Base-by-base conservation (phyloP, 768 basidiomycete genomes). In the Lentinula sp. region DNA sequence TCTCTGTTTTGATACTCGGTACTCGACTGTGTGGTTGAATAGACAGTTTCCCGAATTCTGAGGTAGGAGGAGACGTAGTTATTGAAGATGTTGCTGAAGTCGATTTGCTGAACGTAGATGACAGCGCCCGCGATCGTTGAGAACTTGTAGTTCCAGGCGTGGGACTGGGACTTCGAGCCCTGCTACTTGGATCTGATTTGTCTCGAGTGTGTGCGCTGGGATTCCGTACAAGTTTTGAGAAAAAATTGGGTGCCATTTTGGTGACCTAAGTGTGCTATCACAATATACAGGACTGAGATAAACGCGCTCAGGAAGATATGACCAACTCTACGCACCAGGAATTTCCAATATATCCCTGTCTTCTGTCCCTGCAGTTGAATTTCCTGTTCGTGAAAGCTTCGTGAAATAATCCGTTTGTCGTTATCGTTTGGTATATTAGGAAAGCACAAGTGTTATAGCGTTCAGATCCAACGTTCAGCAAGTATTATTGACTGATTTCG, bases 221-320 rank as follows among this genome's bases (percentile, higher is more conserved):
- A n/a, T 52, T 60, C 16, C 49, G 55, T 6, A 52, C 50, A 43
- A 60, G 35, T 34, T 60, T 60, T 32, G 59, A 52, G 31, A 60
- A 39, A 23, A 60, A 60, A 42, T 37, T 52, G 8, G 59, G 59
- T 31, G 59, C 59, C 59, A 60, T 60, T 60, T 39, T 11, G 9
- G 46, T 48, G 21, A 9, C 21, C 21, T 48, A 9, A 48, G 5
- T 4, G 31, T 52, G 51, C 51, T 43, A 43, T 0, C 42, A 43
- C n/a, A 16, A 18, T n/a, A 16, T 15, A 18, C 6, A n/a, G 39
- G 11, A 43, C 4, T 18, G 10, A 43, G 42, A 16, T 7, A 6
- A 43, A 7, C 42, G 16, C 16, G 16, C n/a, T 16, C 6, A 43
- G 3, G 42, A 43, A 16, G 13, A 43, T 16, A 43, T 16, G 15